Base-by-base conservation (phyloP, 371 early-diverging fungal species). In the Fennellomyces sp. region DNA sequence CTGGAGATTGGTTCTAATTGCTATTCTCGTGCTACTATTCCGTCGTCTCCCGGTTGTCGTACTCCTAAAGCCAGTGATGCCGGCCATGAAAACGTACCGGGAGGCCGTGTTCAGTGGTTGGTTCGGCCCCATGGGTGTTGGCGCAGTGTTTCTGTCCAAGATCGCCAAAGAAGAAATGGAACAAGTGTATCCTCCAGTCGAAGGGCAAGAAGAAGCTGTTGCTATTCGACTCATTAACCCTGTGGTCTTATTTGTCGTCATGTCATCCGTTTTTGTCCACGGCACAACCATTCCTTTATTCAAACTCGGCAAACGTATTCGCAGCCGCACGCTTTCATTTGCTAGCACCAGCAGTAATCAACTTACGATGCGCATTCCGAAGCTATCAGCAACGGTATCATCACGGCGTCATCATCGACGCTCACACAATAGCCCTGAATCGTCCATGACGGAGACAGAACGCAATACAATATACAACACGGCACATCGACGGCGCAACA, bases 51-150 rank as follows among this genome's bases (percentile, higher is more conserved):
- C 97, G 0, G 75, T 87, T 21, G 81, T 97, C 2, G 38, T 94
- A 21, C 64, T 83, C 0, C 65, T 93, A 26, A 84, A 88, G 33
- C 76, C 77, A 3, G 69, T 79, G 4, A 90, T 96, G 42, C 91
- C 92, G 0, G 87, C 91, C 3, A 69, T 97, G 35, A 76, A 81
- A 15, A 90, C 78, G 0, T 84, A 78, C 60, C 85, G 88, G 17
- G 96, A 97, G 64, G 94, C 93, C 0, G 66, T 94, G 0, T 97
- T 97, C 71, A 90, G 92, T n/a, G 99, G 99, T 2, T 97, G 95
- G 94, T 98, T 96, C 70, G 98, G 97, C 0, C 98, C 98, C 2
- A 91, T 98, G 48, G 80, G 81, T n/a, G 86, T 86, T 6, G 87
- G 90, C 3, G 97, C 98, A 0, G 75, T 97, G 2, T 97, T 86